phyloP scores from a whole-genome alignment of 441 rosid species.

The Adansonia madagascariensis region DNA sequence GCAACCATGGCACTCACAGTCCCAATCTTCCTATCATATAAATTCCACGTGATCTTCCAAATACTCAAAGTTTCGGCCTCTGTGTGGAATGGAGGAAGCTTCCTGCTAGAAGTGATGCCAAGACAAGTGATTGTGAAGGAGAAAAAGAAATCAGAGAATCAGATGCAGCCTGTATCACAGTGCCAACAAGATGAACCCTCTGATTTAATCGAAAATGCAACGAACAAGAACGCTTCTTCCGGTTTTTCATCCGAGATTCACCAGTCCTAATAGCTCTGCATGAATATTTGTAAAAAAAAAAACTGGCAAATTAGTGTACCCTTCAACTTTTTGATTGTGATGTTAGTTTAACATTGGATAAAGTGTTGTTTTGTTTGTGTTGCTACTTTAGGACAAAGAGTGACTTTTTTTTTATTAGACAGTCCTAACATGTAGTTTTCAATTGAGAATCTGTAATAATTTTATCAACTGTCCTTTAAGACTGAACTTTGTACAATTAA shows the following conservation, averaged over 20 bases:
- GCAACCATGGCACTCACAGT: constrained; percentile 92
- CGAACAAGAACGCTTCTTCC: constrained; percentile 12
- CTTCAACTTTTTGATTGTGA: too few relatives aligned
- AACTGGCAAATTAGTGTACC: too few relatives aligned
- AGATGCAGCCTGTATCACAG: constrained; percentile 23
- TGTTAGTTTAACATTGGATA: not conserved
- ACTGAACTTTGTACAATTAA: not conserved
- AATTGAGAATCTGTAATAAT: not conserved
- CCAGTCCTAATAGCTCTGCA: constrained; percentile 12
- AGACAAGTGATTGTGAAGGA: constrained; percentile 85
- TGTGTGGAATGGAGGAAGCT: constrained; percentile 92
- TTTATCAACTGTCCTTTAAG: not conserved
- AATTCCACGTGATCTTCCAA: constrained; percentile 71
- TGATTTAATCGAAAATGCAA: constrained; percentile 14
- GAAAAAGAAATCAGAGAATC: constrained; percentile 58
- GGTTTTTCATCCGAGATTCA: not conserved
- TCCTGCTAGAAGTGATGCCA: constrained; percentile 83
- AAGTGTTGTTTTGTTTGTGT: not conserved
- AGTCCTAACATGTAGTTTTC: not conserved
- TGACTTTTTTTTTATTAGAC: not conserved
- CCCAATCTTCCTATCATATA: constrained; percentile 83
- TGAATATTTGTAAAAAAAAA: not conserved
- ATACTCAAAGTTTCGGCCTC: constrained; percentile 65
- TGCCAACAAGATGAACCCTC: constrained; percentile 26
- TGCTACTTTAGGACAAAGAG: not conserved